Evolutionary conservation across 2,329 filamentous ascomycete genomes (phyloP), one percentile per base, ranked within the genome.

Genomic region (Raffaelea ambrosiae): DNA sequence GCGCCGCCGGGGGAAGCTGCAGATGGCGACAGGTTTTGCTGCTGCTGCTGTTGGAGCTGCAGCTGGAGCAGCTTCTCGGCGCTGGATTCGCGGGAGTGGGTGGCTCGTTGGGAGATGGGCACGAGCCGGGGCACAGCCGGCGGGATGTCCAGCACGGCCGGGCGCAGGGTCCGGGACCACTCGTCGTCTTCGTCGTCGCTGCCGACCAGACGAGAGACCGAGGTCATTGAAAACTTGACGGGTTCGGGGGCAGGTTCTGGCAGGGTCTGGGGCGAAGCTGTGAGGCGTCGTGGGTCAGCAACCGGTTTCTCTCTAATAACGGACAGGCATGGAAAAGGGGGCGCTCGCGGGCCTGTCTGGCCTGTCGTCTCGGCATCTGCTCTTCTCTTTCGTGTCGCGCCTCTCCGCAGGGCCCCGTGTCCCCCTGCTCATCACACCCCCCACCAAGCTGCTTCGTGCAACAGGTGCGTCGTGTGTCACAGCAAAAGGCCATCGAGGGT

Each of bases 261-360:
- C 69, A 73, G 66, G 67, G 74, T 70, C 70, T 79, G 75, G 64
- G 76, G 77, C 70, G 74, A 73, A 69, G 74, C 76, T 80, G 58
- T 55, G 4, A 14, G 35, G 21, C 26, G 5, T 40, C 31, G 14
- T 11, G 20, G 8, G 31, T 35, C 43, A 48, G 44, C 26, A 29
- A 7, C 7, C 7, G 7, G 26, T 29, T 29, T 13, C 26, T n/a
- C n/a, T n/a, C n/a, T n/a, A n/a, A n/a, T n/a, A n/a, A n/a, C n/a
- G n/a, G n/a, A n/a, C n/a, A n/a, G n/a, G n/a, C n/a, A n/a, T n/a
- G n/a, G n/a, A n/a, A n/a, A n/a, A n/a, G n/a, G n/a, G n/a, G n/a
- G n/a, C n/a, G n/a, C n/a, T n/a, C n/a, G n/a, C n/a, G n/a, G n/a
- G n/a, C n/a, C n/a, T n/a, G n/a, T n/a, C n/a, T n/a, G n/a, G n/a